phyloP scores from a whole-genome alignment of 2,329 filamentous ascomycete species.

The Fusarium nelsonii region DNA sequence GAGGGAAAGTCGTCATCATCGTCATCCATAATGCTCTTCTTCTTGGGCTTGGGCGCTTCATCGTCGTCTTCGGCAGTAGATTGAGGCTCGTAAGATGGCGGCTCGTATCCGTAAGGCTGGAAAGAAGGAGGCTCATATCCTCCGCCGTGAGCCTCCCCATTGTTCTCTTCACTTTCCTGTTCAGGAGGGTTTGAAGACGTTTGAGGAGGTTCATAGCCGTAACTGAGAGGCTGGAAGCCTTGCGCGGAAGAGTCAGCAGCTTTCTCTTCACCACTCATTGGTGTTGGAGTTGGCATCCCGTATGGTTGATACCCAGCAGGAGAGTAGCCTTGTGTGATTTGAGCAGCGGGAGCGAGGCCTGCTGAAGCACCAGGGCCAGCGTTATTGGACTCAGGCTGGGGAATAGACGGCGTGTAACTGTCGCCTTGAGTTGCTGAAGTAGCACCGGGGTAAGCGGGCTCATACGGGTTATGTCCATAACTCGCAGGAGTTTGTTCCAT shows the following conservation, averaged over 20 bases:
- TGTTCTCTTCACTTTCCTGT: conserved; percentile 27
- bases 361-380: conserved; percentile 14
- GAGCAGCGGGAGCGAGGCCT: conserved; percentile 45
- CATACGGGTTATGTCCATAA: conserved; percentile 53
- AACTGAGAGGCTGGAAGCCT: conserved; percentile 61
- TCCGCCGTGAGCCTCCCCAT: conserved; percentile 52
- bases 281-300: conserved; percentile 45
- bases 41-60: conserved; percentile 71
- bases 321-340: conserved; percentile 42
- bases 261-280: conserved; percentile 19
- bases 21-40: conserved; percentile 85
- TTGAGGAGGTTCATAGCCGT: conserved; percentile 65
- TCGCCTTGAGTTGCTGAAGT: conserved; percentile 25
- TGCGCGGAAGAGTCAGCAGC: conserved; percentile 41
- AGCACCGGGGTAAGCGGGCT: conserved; percentile 48
- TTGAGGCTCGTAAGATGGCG: conserved; percentile 68
- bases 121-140: conserved; percentile 73
- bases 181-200: conserved; percentile 46
- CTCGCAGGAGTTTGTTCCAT: conserved; percentile 50
- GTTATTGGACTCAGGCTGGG: conserved; percentile 28
- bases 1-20: conserved; percentile 78
- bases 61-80: conserved; percentile 57
- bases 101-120: conserved; percentile 70
- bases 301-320: conserved; percentile 49
- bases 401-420: conserved; percentile 38